phyloP scores from a whole-genome alignment of 139 green algal genomes.

The Chlamydomonas schloesseri region DNA sequence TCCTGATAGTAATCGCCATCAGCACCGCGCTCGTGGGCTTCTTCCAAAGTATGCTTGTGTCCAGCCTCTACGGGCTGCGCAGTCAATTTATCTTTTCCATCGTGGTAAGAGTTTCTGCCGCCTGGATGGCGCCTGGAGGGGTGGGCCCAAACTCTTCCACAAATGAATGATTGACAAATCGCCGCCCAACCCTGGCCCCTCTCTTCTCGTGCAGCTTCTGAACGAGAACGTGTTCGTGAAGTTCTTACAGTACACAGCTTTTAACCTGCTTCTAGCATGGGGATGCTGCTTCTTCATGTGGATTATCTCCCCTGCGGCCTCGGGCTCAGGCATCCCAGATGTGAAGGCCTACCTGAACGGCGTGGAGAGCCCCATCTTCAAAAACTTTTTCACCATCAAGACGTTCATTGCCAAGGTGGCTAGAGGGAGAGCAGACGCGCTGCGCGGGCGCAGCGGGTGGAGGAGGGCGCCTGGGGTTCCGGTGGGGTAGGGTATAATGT shows the following conservation, averaged over 20 bases:
- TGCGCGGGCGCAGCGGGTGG: not conserved
- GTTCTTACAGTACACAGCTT: slow-evolving; percentile 60
- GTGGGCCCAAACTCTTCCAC: too few species aligned
- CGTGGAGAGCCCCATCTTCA: slow-evolving; percentile 62
- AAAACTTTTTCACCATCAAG: slow-evolving; percentile 71
- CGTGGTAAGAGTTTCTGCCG: too few species aligned
- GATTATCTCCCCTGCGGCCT: slow-evolving; percentile 66
- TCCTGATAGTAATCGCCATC: slow-evolving; percentile 60
- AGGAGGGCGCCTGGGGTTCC: not conserved
- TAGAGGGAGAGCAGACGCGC: not conserved
- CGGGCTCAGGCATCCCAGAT: slow-evolving; percentile 72
- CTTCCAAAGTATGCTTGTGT: slow-evolving; percentile 68
- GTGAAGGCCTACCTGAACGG: slow-evolving; percentile 75
- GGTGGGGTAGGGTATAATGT: too few species aligned
- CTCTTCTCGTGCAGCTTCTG: slow-evolving; percentile 26
- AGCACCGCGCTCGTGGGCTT: slow-evolving; percentile 66
- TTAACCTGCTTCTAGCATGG: slow-evolving; percentile 66
- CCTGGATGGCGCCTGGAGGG: too few species aligned
- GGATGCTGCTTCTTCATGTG: slow-evolving; percentile 58
- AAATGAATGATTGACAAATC: too few species aligned
- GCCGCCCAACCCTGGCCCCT: too few species aligned
- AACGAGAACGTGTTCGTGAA: slow-evolving; percentile 50
- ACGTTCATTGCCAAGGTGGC: slow-evolving; percentile 72
- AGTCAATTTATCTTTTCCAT: slow-evolving; percentile 50
- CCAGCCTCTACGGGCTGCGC: slow-evolving; percentile 60